Percentiles rank a stretch among this genome's conserved stretches.
These are phyloP conservation scores for Codiaeum variegatum DNA, from an alignment of 441 rosid genomes.

Conservation along the genomic window DNA sequence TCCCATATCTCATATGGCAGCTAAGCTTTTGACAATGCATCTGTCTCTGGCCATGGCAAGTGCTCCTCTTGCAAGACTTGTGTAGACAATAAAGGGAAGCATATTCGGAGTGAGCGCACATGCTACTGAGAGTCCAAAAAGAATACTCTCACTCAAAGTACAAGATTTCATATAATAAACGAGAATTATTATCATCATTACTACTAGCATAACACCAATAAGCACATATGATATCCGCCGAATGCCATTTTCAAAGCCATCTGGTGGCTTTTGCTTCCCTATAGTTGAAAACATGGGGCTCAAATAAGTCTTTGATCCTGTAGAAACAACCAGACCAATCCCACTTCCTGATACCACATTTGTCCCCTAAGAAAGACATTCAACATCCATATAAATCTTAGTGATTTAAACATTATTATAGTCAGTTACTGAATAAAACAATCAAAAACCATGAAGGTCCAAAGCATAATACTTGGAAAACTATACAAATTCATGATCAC, in stretches of 20 bases:
- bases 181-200: conserved; percentile 43
- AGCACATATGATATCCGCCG: conserved; percentile 52
- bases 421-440: neutral
- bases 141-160: conserved; percentile 38
- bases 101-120: conserved; percentile 77
- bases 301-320: conserved; percentile 66
- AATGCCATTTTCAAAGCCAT: conserved; percentile 51
- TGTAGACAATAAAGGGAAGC: conserved; percentile 70
- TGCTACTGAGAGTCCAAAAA: conserved; percentile 70
- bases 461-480: too few species aligned
- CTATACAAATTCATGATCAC: too few species aligned
- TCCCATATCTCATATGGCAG: conserved; percentile 69
- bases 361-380: conserved; percentile 53
- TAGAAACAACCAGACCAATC: conserved; percentile 64
- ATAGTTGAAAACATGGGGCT: conserved; percentile 55
- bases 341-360: conserved; percentile 75
- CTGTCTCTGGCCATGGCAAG: conserved; percentile 74
- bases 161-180: conserved; percentile 32
- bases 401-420: neutral
- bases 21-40: conserved; percentile 64
- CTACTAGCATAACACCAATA: conserved; percentile 51
- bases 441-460: neutral
- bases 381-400: conserved; percentile 16
- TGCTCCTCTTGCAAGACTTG: conserved; percentile 76
- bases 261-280: conserved; percentile 60